phyloP scores from a whole-genome alignment of 2,329 filamentous ascomycete species.

The Exophiala viscosa region DNA sequence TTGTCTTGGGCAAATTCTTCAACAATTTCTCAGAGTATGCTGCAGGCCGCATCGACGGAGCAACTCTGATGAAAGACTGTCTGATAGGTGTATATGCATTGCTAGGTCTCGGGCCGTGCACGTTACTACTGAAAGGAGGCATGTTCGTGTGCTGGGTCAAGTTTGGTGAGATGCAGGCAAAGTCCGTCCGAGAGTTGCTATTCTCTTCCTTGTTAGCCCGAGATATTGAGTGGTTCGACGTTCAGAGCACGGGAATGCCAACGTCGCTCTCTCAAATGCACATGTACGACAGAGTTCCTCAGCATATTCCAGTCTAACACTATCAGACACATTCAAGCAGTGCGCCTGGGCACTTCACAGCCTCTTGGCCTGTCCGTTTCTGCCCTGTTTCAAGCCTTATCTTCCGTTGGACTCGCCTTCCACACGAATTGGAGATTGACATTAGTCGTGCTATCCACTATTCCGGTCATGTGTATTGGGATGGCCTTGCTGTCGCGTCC shows the following conservation, averaged over 20 bases:
- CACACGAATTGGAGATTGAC: conserved; percentile 81
- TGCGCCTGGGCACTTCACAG: conserved; percentile 76
- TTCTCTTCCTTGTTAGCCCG: conserved; percentile 68
- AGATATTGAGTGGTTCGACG: conserved; percentile 80
- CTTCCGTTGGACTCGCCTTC: conserved; percentile 68
- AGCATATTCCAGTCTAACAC: not conserved
- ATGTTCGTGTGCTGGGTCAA: conserved; percentile 69
- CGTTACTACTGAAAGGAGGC: conserved; percentile 63
- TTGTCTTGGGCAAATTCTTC: conserved; percentile 73
- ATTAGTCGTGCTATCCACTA: conserved; percentile 68
- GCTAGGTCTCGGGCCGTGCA: conserved; percentile 58
- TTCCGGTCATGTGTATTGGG: conserved; percentile 63
- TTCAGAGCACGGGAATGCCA: conserved; percentile 64
- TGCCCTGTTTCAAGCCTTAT: conserved; percentile 60
- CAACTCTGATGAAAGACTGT: conserved; percentile 54
- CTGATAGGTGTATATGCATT: conserved; percentile 61
- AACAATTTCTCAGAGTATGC: conserved; percentile 66
- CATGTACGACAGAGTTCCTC: conserved; percentile 53
- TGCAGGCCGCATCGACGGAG: conserved; percentile 47
- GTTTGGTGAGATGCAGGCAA: conserved; percentile 78
- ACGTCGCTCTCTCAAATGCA: conserved; percentile 70
- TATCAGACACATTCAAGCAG: conserved; percentile 72
- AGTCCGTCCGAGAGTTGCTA: conserved; percentile 58
- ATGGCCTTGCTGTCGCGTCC: conserved; percentile 59
- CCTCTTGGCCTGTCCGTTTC: conserved; percentile 68